A percentile compares a stretch with the other conserved stretches of the same genome.
Conservation (phyloP, 129 eudicot genomes). For the Flaveria linearis region DNA sequence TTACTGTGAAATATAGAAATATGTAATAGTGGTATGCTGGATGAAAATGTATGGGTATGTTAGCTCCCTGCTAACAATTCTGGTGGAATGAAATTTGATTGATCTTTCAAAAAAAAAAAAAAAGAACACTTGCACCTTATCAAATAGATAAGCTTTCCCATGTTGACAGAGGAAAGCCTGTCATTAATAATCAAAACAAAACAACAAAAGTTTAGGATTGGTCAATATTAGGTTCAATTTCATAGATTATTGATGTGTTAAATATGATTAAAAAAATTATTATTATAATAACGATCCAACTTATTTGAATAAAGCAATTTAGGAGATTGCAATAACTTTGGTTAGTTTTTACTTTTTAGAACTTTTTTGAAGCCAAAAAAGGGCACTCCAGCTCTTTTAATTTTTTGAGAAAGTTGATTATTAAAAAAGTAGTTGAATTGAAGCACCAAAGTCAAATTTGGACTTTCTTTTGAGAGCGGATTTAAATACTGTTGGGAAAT, state of each 20-base stretch:
- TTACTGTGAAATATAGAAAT: no score
- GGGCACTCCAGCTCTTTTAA: no score
- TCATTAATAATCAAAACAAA: slow-evolving; percentile 14
- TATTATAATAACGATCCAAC: not conserved
- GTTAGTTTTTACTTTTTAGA: not conserved
- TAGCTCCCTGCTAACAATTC: no score
- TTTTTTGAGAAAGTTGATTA: not conserved
- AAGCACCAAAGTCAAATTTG: not conserved
- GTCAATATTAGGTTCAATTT: not conserved
- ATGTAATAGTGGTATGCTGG: no score
- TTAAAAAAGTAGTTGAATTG: no score
- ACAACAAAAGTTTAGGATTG: not conserved
- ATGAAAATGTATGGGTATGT: no score
- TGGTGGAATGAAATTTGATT: no score
- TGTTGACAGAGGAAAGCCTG: slow-evolving; percentile 78
- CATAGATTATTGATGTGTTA: not conserved
- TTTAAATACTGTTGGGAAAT: no score
- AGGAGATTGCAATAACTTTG: not conserved
- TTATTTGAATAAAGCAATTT: not conserved
- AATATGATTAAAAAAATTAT: not conserved
- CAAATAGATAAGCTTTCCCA: slow-evolving; percentile 82
- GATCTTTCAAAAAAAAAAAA: no score
- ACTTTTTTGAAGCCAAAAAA: no score
- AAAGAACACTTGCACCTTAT: slow-evolving; percentile 83
- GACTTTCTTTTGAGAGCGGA: not conserved